Conservation (phyloP, 768 basidiomycete species). For the Pleurotus ostreatus region DNA sequence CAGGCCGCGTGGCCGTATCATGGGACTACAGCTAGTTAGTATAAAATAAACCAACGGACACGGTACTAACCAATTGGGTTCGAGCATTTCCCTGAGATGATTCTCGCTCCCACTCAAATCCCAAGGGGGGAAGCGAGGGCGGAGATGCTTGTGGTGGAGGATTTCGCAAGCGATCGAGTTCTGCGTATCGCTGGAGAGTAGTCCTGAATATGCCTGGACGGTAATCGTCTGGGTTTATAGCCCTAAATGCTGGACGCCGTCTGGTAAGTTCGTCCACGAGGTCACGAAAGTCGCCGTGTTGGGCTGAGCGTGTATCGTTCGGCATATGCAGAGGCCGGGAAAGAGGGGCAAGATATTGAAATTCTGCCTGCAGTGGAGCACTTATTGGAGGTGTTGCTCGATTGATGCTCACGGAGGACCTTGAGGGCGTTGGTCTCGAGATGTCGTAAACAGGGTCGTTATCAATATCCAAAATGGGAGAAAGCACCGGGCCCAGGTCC, state of each 20-base stretch:
- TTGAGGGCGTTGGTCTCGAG: neutral
- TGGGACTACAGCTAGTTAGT: neutral
- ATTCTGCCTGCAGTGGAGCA: too few species aligned
- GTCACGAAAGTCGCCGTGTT: too few species aligned
- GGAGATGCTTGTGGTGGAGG: conserved; percentile 6
- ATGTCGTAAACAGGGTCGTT: conserved; percentile 5
- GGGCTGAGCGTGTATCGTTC: too few species aligned
- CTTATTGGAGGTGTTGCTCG: too few species aligned
- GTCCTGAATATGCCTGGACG: conserved; percentile 46
- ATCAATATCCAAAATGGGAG: neutral
- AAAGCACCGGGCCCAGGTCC: conserved; percentile 4
- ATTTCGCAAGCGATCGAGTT: conserved; percentile 14
- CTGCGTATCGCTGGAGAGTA: conserved; percentile 34
- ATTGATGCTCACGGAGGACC: too few species aligned
- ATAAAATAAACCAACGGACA: neutral
- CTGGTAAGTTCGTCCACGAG: neutral
- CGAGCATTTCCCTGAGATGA: neutral
- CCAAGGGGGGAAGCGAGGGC: conserved; percentile 10
- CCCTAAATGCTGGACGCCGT: conserved; percentile 10
- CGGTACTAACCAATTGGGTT: too few species aligned
- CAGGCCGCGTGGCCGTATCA: neutral
- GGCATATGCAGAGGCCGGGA: too few species aligned
- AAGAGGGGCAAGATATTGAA: too few species aligned
- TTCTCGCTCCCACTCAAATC: conserved; percentile 3
- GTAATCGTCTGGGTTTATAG: conserved; percentile 32